A percentile compares a stretch with the other conserved stretches of the same genome.
These are phyloP conservation scores for Pythium utonaiense DNA, from an alignment of 352 stramenopile genomes.

Conservation along the genomic window DNA sequence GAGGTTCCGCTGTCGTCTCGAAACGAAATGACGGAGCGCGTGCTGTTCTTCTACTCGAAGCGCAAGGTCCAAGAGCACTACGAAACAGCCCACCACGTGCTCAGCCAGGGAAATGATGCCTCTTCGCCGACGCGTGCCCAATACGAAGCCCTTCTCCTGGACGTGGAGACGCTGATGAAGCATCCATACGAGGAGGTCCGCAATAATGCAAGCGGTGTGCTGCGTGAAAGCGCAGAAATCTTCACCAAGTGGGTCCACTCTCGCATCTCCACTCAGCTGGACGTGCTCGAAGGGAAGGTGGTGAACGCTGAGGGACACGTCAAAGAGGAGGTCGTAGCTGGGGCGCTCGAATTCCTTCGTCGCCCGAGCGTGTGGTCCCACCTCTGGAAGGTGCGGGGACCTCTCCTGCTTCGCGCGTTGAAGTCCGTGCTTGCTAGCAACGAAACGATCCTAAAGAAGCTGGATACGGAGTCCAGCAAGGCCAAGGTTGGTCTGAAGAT, in stretches of 20 bases:
- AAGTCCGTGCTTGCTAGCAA: constrained; percentile 47
- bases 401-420: constrained; percentile 38
- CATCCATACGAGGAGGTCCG: constrained; percentile 59
- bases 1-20: constrained; percentile 41
- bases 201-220: constrained; percentile 31
- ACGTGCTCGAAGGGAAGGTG: constrained; percentile 38
- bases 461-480: constrained; percentile 56
- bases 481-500: constrained; percentile 50
- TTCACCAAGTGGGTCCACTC: constrained; percentile 55
- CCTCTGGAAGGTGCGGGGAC: constrained; percentile 45
- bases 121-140: constrained; percentile 10
- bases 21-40: constrained; percentile 67
- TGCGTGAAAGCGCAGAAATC: constrained; percentile 49
- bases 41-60: constrained; percentile 57
- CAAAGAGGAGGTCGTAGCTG: constrained; percentile 41
- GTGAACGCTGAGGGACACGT: constrained; percentile 21
- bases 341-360: constrained; percentile 37
- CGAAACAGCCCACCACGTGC: constrained; percentile 43
- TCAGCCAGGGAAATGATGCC: constrained; percentile 15
- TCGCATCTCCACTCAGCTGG: constrained; percentile 36
- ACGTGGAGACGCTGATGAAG: constrained; percentile 49
- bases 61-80: constrained; percentile 65
- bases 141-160: constrained; percentile 42
- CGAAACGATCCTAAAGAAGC: constrained; percentile 39
- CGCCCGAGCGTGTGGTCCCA: constrained; percentile 34